Percentiles rank a stretch among this genome's conserved stretches.
Evolutionary conservation across 2,329 filamentous ascomycete species (phyloP).

Genomic region (Fonsecaea pedrosoi): DNA sequence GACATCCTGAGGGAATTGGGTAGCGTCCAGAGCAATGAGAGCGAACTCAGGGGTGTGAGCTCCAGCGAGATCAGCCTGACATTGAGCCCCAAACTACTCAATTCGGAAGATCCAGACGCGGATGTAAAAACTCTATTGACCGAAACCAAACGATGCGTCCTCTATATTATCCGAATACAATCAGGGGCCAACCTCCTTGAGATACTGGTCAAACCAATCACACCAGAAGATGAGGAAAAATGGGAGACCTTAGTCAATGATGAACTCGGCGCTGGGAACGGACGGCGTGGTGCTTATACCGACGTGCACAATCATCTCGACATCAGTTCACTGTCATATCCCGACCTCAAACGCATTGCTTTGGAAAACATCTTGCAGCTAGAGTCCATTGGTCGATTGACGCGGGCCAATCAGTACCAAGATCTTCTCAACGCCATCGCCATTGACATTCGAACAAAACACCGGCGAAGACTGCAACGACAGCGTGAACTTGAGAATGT

Average conservation of each 20-base stretch:
- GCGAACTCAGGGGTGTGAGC: conserved; percentile 84
- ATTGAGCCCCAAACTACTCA: conserved; percentile 85
- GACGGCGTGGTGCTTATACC: conserved; percentile 84
- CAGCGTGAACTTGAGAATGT: conserved; percentile 81
- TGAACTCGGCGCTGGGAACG: conserved; percentile 73
- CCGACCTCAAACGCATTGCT: conserved; percentile 88
- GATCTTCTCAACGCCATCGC: conserved; percentile 98
- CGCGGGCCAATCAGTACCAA: conserved; percentile 87
- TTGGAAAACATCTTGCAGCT: conserved; percentile 92
- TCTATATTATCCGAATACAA: conserved; percentile 98
- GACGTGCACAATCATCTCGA: conserved; percentile 83
- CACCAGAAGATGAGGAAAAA: conserved; percentile 83
- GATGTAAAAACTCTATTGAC: conserved; percentile 93
- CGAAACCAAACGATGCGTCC: conserved; percentile 94
- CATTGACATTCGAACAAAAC: conserved; percentile 95
- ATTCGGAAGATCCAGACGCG: conserved; percentile 89
- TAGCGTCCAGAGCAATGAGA: conserved; percentile 95
- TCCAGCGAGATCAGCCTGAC: conserved; percentile 91
- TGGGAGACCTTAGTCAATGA: conserved; percentile 83
- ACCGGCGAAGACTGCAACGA: conserved; percentile 86
- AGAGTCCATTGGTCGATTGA: conserved; percentile 86
- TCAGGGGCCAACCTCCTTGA: conserved; percentile 91
- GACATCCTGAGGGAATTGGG: conserved; percentile 94
- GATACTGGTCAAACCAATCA: conserved; percentile 89
- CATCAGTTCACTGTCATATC: conserved; percentile 86